Percentiles rank a stretch among this genome's conserved stretches.
phyloP scores from a whole-genome alignment of 176 grass and related monocot species.

The Metroxylon sagu region DNA sequence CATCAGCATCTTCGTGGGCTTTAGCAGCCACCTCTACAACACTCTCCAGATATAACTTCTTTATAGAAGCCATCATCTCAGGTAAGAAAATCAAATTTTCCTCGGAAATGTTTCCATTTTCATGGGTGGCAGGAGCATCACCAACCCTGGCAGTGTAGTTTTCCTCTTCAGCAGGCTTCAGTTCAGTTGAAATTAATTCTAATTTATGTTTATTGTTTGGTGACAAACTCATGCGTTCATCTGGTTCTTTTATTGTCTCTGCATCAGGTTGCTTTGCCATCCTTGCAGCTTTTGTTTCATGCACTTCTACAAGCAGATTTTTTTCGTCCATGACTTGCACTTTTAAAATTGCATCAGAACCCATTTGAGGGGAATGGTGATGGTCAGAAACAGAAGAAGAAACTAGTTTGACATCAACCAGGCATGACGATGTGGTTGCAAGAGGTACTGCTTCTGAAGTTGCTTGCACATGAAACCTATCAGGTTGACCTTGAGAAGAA shows the following conservation, averaged over 20 bases:
- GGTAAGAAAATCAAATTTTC: slow-evolving; percentile 46
- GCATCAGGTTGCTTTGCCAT: neutral
- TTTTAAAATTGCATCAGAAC: slow-evolving; percentile 12
- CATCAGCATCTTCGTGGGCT: slow-evolving; percentile 23
- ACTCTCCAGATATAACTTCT: slow-evolving; percentile 47
- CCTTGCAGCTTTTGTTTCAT: slow-evolving; percentile 22
- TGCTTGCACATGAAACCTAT: slow-evolving; percentile 24
- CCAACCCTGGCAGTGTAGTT: slow-evolving; percentile 1
- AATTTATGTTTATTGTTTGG: neutral
- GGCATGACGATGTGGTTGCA: slow-evolving; percentile 17
- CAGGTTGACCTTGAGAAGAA: slow-evolving; percentile 36
- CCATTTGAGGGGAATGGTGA: slow-evolving; percentile 27
- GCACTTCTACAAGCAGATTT: slow-evolving; percentile 17
- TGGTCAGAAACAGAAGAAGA: slow-evolving; percentile 24
- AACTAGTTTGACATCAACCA: slow-evolving; percentile 18
- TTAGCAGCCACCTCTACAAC: slow-evolving; percentile 24
- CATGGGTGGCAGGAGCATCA: slow-evolving; percentile 20
- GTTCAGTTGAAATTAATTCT: slow-evolving; percentile 21
- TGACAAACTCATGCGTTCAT: neutral
- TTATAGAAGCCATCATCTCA: slow-evolving; percentile 69
- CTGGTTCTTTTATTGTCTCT: neutral
- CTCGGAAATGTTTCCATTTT: slow-evolving; percentile 30
- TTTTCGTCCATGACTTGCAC: slow-evolving; percentile 18
- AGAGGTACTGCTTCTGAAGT: slow-evolving; percentile 25
- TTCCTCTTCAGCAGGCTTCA: slow-evolving; percentile 30